Evolutionary conservation across 2,329 filamentous ascomycete genomes (phyloP), one percentile per base, ranked within the genome.

Genomic region (Pseudopithomyces chartarum): DNA sequence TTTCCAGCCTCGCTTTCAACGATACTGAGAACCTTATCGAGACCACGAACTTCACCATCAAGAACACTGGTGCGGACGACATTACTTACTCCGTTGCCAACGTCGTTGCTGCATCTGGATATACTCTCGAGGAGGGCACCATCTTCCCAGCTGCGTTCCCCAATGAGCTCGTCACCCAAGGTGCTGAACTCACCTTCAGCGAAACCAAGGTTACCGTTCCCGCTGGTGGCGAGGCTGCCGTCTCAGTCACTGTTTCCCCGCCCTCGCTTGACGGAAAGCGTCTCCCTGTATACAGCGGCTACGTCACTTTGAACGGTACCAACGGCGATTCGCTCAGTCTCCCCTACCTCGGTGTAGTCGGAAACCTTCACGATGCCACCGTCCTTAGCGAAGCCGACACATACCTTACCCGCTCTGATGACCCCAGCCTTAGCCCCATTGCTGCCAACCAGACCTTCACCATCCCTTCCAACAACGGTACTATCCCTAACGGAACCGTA

Each of bases 161-260:
- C 26, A 56, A 52, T n/a, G 54, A 56, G 20, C 23, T 56, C 11
- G 23, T 33, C 8, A 17, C 42, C 19, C 23, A 17, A 15, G 48
- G 54, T 15, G 60, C 70, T 11, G 60, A 55, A 2, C 46, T 72
- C 13, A 54, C 57, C 0, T 66, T 68, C 36, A 57, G 61, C 45
- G 45, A 52, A 32, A 55, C 54, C 43, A 63, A 60, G 12, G 52
- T 70, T 39, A 64, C 60, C 44, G 53, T 68, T 22, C 60, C 64
- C 1, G 47, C 59, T 29, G 46, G 54, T 39, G 58, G 60, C 43
- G 42, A 57, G 13, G 58, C 61, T 4, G 47, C 50, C 15, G 50
- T 55, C 40, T 55, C 56, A 13, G 56, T 53, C 48, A 59, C 61
- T 20, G 47, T 50, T 33, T 38, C 54, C 22, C 66, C 66, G 1